A percentile compares a stretch with the other conserved stretches of the same genome.
phyloP scores from a whole-genome alignment of 2,329 filamentous ascomycete species.

The Calonectria hongkongensis region DNA sequence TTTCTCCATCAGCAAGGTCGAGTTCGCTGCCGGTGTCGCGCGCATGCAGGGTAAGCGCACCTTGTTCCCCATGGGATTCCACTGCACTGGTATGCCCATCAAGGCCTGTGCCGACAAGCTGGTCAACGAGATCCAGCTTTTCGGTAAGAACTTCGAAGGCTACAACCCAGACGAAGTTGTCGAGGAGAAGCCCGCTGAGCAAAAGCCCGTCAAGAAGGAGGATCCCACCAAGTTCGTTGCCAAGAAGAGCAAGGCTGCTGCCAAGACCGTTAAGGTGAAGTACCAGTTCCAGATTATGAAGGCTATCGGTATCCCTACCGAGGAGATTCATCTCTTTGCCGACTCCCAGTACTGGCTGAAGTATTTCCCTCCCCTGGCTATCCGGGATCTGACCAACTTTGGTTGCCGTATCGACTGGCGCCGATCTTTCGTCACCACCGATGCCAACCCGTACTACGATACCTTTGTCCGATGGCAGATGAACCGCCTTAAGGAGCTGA shows the following conservation, averaged over 20 bases:
- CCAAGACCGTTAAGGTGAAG: slow-evolving; percentile 94
- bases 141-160: slow-evolving; percentile 88
- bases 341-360: slow-evolving; percentile 94
- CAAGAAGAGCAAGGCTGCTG: slow-evolving; percentile 93
- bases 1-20: slow-evolving; percentile 94
- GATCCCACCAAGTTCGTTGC: slow-evolving; percentile 94
- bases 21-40: slow-evolving; percentile 91
- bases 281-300: slow-evolving; percentile 98
- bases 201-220: slow-evolving; percentile 77
- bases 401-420: slow-evolving; percentile 95
- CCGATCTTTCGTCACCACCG: slow-evolving; percentile 93
- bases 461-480: slow-evolving; percentile 98
- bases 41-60: slow-evolving; percentile 92
- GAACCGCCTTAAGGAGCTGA: slow-evolving; percentile 89
- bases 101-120: slow-evolving; percentile 98
- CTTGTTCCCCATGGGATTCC: slow-evolving; percentile 94
- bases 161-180: slow-evolving; percentile 79
- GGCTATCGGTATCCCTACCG: slow-evolving; percentile 88
- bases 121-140: slow-evolving; percentile 89
- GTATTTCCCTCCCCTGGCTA: slow-evolving; percentile 81
- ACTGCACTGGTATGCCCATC: slow-evolving; percentile 96
- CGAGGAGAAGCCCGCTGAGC: slow-evolving; percentile 72
- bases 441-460: slow-evolving; percentile 97
- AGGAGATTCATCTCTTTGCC: slow-evolving; percentile 95
- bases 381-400: slow-evolving; percentile 86